Percentiles rank a stretch among this genome's conserved stretches.
Evolutionary conservation across 192 early-diverging fungal genomes (phyloP).

Genomic region (Backusella sp.): DNA sequence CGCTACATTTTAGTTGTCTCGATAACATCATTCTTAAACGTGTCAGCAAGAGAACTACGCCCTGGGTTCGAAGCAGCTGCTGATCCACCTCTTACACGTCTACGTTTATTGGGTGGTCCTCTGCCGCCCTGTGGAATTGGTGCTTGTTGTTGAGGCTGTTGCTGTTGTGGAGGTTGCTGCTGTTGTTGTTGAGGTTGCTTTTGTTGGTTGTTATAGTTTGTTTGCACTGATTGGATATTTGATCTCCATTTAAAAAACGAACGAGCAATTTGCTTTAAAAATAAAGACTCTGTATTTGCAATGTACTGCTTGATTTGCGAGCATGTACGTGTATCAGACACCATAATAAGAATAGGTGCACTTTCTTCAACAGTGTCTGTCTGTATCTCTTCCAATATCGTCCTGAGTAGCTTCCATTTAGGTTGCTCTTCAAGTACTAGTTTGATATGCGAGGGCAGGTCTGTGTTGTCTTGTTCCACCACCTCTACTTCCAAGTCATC

Average conservation of each 20-base stretch:
- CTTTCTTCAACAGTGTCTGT: constrained; percentile 47
- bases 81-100: constrained; percentile 49
- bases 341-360: constrained; percentile 70
- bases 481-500: background rate
- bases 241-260: constrained; percentile 81
- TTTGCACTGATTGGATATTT: constrained; percentile 40
- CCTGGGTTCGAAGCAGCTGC: constrained; percentile 34
- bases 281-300: constrained; percentile 21
- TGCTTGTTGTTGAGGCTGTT: background rate
- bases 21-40: constrained; percentile 18
- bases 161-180: background rate
- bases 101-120: constrained; percentile 50
- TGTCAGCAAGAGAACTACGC: constrained; percentile 31
- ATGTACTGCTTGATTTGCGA: constrained; percentile 62
- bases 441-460: constrained; percentile 63
- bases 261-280: constrained; percentile 49
- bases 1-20: constrained; percentile 2
- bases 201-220: background rate
- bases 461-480: constrained; percentile 11
- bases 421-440: constrained; percentile 89
- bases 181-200: background rate
- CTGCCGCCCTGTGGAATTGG: background rate
- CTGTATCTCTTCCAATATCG: constrained; percentile 82
- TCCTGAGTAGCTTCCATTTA: constrained; percentile 78
- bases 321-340: constrained; percentile 61